Conservation (phyloP, 192 early-diverging fungal genomes). For the Haplosporangium gracile region DNA sequence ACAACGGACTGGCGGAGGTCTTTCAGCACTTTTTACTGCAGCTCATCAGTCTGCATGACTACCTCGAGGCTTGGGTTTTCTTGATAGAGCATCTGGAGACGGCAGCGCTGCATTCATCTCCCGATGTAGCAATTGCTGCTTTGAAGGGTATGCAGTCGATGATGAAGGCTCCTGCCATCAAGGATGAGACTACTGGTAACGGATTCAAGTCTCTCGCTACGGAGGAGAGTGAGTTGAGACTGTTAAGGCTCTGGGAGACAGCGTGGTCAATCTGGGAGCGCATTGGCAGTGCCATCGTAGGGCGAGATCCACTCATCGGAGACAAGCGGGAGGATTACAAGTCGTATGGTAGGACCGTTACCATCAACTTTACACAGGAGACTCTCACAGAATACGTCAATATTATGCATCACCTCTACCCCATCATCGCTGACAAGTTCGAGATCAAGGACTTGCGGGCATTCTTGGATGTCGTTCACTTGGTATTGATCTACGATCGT, state of each 20-base stretch:
- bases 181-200: neutral
- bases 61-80: conserved; percentile 76
- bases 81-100: conserved; percentile 82
- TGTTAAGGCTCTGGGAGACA: conserved; percentile 66
- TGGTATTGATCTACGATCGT: conserved; percentile 74
- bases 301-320: conserved; percentile 20
- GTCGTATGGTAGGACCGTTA: conserved; percentile 34
- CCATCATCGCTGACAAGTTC: conserved; percentile 66
- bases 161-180: conserved; percentile 52
- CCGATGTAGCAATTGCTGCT: conserved; percentile 83
- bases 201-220: neutral
- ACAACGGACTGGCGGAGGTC: conserved; percentile 77
- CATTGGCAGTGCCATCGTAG: conserved; percentile 77
- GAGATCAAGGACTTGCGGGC: conserved; percentile 64
- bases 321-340: conserved; percentile 33
- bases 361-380: conserved; percentile 76
- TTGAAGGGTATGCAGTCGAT: conserved; percentile 78
- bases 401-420: conserved; percentile 76
- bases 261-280: conserved; percentile 79
- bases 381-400: conserved; percentile 72
- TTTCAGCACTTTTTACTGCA: conserved; percentile 76
- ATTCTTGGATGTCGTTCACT: conserved; percentile 62
- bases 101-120: conserved; percentile 72
- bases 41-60: conserved; percentile 71
- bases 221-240: conserved; percentile 43